A percentile compares a stretch with the other conserved stretches of the same genome.
These are phyloP conservation scores for Cymbidium sinense DNA, from an alignment of 106 monocot species.

Conservation along the genomic window DNA sequence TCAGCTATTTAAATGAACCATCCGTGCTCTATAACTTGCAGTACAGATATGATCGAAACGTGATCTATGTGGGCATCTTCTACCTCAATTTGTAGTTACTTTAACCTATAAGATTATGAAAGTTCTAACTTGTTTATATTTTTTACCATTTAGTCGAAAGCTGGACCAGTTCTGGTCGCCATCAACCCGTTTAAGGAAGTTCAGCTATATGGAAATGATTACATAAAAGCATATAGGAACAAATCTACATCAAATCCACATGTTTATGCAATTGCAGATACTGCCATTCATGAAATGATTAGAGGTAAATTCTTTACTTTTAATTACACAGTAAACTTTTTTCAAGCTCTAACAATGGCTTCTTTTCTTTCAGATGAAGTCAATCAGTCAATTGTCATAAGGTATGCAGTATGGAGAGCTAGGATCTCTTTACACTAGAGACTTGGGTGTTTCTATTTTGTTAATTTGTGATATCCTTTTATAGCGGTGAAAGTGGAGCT, in stretches of 20 bases:
- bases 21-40: conserved; percentile 81
- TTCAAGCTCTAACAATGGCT: conserved; percentile 5
- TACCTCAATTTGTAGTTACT: too few relatives aligned
- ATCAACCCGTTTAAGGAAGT: conserved; percentile 90
- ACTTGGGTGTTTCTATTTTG: not conserved
- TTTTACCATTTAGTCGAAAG: conserved; percentile 59
- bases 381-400: conserved; percentile 94
- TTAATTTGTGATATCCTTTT: conserved; percentile 7
- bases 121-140: not conserved
- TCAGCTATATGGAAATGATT: conserved; percentile 63
- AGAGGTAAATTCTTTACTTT: conserved; percentile 38
- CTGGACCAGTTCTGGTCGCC: conserved; percentile 82
- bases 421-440: not conserved
- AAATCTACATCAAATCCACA: conserved; percentile 67
- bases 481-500: conserved; percentile 94
- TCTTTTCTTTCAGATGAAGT: conserved; percentile 76
- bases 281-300: conserved; percentile 89
- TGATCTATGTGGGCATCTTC: conserved; percentile 73
- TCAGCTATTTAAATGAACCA: conserved; percentile 95
- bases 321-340: not conserved
- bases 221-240: conserved; percentile 70
- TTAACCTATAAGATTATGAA: not conserved
- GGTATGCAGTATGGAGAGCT: conserved; percentile 23
- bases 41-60: conserved; percentile 71
- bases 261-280: conserved; percentile 96